Percentiles rank a stretch among this genome's conserved stretches.
Evolutionary conservation across 2,329 filamentous ascomycete genomes (phyloP).

Genomic region (Cladosporium colombiae): DNA sequence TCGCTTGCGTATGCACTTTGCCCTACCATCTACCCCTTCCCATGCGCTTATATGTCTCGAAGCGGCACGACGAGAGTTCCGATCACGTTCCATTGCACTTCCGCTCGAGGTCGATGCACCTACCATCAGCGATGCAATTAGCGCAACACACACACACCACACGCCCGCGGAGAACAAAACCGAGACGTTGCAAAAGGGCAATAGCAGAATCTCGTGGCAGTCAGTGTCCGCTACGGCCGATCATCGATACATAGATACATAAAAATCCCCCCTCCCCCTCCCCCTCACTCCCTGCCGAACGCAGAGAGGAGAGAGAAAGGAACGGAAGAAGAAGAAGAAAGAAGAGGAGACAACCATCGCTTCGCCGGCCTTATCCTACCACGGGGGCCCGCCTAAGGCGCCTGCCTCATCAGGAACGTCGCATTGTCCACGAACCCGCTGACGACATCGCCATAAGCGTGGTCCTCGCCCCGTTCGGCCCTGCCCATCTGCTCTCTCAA

Average conservation of each 20-base stretch:
- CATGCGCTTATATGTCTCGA: no score
- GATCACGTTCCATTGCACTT: no score
- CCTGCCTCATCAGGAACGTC: slow-evolving; percentile 51
- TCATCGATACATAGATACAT: background rate
- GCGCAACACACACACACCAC: no score
- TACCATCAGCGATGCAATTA: no score
- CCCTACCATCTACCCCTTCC: no score
- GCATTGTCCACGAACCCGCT: slow-evolving; percentile 76
- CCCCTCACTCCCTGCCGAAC: no score
- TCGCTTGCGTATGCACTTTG: no score
- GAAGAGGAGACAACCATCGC: background rate
- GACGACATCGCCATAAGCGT: slow-evolving; percentile 67
- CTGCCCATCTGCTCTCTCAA: slow-evolving; percentile 66
- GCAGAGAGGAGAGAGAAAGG: background rate
- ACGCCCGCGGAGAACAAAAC: no score
- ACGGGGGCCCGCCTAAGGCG: background rate
- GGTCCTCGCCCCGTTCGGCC: slow-evolving; percentile 53
- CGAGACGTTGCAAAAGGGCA: no score
- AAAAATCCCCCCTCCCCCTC: background rate
- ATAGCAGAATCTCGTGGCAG: no score
- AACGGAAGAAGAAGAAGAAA: background rate
- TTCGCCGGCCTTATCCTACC: background rate
- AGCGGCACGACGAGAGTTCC: no score
- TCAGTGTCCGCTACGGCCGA: background rate
- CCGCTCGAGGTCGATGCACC: no score